Base-by-base conservation (phyloP, 225 moss, liverwort and hornwort species). In the Pleurozium schreberi region DNA sequence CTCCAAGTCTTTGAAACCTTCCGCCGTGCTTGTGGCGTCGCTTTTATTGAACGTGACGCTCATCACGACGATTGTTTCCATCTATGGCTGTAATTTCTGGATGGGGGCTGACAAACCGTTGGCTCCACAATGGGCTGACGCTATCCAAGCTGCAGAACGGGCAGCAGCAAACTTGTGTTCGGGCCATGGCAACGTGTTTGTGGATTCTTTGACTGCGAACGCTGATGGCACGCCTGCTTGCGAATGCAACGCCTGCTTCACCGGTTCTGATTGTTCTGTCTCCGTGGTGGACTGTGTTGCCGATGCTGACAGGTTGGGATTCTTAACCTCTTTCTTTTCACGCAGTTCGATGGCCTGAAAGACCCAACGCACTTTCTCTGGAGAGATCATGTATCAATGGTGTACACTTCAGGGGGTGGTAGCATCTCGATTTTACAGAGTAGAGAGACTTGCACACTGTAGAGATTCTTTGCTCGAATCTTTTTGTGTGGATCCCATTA, bases 191-290 rank as follows among this genome's bases (percentile, higher is more conserved):
- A 81, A 88, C 66, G 95, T 96, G 14, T 93, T 94, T 50, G 83
- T 93, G 83, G 96, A 96, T 73, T 93, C 92, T 5, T 2, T 96
- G 67, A 60, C 75, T 26, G 69, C 86, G 49, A 84, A 79, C 58
- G 61, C 52, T 18, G 91, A 87, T 58, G 92, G 93, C 43, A 85
- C 85, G 45, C 82, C 87, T 68, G 89, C 89, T 62, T 96, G 96
- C 92, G 96, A 96, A 65, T 96, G 96, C 88, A 69, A 91, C 45
- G 55, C 31, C 9, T 96, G 95, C 93, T 96, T 93, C 87, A 91
- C 90, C 28, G 96, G 96, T 12, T 87, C 92, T 10, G 90, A 91
- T 80, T 96, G 96, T 62, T 92, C 95, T 16, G 75, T 91, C 36
- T 36, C 91, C 70, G 85, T 95, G 40, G 89, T 85, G 50, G 90